Evolutionary conservation across 768 basidiomycete species (phyloP).

Genomic region (Hirschioporus abietinus): DNA sequence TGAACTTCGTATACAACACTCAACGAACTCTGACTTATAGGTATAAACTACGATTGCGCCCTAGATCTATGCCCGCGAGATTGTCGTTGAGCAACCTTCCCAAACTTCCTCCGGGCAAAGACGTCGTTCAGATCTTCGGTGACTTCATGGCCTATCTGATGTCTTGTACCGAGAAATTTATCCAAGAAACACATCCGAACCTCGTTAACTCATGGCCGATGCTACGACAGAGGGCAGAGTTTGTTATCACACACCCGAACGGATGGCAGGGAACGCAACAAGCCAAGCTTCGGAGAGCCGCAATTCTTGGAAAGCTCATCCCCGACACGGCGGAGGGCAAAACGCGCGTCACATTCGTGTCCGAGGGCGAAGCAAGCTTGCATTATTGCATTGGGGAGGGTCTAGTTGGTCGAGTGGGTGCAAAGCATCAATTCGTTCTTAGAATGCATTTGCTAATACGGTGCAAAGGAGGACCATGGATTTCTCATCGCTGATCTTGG

Average conservation of each 20-base stretch:
- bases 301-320: constrained; percentile 35
- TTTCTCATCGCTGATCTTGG: constrained; percentile 58
- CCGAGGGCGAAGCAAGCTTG: constrained; percentile 49
- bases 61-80: not conserved
- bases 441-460: constrained; percentile 5
- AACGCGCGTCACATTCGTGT: constrained; percentile 37
- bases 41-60: not conserved
- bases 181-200: constrained; percentile 39
- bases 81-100: not conserved
- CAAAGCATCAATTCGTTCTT: not conserved
- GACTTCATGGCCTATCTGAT: constrained; percentile 47
- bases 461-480: constrained; percentile 35
- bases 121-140: constrained; percentile 18
- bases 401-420: constrained; percentile 19
- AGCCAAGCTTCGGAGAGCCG: constrained; percentile 37
- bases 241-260: constrained; percentile 43
- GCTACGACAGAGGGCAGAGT: constrained; percentile 22
- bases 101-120: constrained; percentile 20
- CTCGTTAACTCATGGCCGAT: constrained; percentile 18
- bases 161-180: constrained; percentile 35
- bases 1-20: not conserved
- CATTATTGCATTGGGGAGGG: constrained; percentile 42
- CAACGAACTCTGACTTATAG: not conserved
- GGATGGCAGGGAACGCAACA: constrained; percentile 45
- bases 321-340: constrained; percentile 32